A percentile compares a stretch with the other conserved stretches of the same genome.
phyloP scores from a whole-genome alignment of 352 stramenopile genomes.

The Phytophthora uliginosa region DNA sequence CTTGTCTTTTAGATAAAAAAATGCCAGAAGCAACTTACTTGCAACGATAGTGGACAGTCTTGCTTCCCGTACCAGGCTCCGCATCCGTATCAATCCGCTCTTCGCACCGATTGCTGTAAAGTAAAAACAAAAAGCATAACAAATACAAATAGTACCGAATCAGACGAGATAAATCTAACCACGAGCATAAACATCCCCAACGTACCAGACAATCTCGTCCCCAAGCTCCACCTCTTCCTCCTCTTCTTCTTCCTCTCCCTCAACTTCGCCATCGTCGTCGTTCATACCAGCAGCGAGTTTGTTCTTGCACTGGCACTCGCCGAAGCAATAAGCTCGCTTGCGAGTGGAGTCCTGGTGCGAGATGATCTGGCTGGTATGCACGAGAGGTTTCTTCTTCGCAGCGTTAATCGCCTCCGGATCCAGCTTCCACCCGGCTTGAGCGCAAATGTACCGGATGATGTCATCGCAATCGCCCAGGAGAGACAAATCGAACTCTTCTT shows the following conservation, averaged over 20 bases:
- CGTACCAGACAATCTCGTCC: constrained; percentile 63
- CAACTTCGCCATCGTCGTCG: constrained; percentile 24
- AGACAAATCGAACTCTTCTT: constrained; percentile 84
- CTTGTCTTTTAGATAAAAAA: background rate
- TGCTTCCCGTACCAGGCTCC: constrained; percentile 23
- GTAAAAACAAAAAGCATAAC: background rate
- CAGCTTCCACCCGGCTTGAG: constrained; percentile 60
- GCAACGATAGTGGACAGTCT: constrained; percentile 47
- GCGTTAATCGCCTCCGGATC: constrained; percentile 20
- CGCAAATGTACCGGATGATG: constrained; percentile 78
- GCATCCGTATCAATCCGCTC: constrained; percentile 41
- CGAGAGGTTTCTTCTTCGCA: constrained; percentile 23
- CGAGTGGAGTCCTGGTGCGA: constrained; percentile 30
- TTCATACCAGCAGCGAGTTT: constrained; percentile 42
- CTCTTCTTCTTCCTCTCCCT: constrained; percentile 23
- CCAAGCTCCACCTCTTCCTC: constrained; percentile 44
- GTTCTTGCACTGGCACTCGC: constrained; percentile 65
- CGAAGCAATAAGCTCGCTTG: constrained; percentile 48
- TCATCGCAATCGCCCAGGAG: constrained; percentile 85
- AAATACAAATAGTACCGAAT: constrained; percentile 6
- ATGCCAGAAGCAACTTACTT: constrained; percentile 30
- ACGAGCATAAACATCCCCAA: background rate
- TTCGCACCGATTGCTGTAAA: constrained; percentile 44
- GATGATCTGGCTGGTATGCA: constrained; percentile 30
- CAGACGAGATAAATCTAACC: background rate